These are phyloP conservation scores for Trypanosoma avium DNA, from an alignment of 208 protist genomes.

Conservation along the genomic window DNA sequence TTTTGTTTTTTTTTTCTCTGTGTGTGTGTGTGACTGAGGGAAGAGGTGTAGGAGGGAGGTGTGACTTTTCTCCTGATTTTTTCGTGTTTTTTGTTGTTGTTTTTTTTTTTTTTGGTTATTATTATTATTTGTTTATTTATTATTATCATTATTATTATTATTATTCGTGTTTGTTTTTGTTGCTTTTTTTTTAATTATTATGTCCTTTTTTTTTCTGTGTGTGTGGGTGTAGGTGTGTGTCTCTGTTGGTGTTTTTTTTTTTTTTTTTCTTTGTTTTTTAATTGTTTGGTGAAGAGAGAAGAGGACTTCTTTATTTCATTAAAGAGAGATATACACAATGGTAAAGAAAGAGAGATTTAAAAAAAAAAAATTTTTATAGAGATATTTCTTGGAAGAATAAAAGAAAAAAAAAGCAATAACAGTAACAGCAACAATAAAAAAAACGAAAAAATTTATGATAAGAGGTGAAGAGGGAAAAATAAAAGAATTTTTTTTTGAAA, in stretches of 20 bases:
- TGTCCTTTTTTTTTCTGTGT: background rate
- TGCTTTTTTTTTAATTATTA: background rate
- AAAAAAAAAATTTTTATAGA: too few species aligned
- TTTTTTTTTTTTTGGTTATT: background rate
- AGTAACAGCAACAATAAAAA: too few species aligned
- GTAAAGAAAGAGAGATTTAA: too few species aligned
- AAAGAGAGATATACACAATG: too few species aligned
- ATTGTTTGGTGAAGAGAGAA: background rate
- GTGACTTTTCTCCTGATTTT: background rate
- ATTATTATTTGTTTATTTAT: background rate
- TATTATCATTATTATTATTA: background rate
- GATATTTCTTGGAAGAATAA: too few species aligned
- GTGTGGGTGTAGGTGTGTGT: constrained; percentile 9
- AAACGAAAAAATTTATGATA: too few species aligned
- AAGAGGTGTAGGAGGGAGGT: constrained; percentile 6
- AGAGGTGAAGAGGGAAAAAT: too few species aligned
- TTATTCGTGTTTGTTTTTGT: constrained; percentile 2
- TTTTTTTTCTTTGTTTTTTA: constrained; percentile 7
- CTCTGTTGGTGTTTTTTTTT: constrained; percentile 20
- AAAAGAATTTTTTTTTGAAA: too few species aligned
- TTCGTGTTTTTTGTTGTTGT: background rate
- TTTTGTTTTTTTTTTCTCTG: background rate
- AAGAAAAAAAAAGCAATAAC: too few species aligned
- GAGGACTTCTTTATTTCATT: too few species aligned
- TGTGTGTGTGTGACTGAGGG: background rate